Conservation (phyloP, 768 basidiomycete genomes). For the Rhizopogon vesiculosus region DNA sequence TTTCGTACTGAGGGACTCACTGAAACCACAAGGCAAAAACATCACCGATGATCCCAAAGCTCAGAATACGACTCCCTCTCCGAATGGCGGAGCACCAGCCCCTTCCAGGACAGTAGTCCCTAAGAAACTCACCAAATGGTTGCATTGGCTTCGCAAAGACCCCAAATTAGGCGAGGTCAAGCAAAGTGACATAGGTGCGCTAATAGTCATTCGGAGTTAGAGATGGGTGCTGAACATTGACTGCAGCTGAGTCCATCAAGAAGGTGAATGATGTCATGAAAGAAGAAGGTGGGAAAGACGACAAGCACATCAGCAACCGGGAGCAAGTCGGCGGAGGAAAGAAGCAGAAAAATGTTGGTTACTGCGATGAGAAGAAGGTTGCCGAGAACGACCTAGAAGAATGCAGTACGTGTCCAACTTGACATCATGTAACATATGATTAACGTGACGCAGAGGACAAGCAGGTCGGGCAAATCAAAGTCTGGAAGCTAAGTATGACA, state of each 20-base stretch:
- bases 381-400: slow-evolving; percentile 4
- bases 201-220: neutral
- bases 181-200: neutral
- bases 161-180: neutral
- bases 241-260: neutral
- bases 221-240: neutral
- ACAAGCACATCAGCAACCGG: neutral
- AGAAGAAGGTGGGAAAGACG: neutral
- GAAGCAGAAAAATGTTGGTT: slow-evolving; percentile 8
- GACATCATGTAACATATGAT: neutral
- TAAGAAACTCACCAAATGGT: neutral
- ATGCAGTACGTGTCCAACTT: slow-evolving; percentile 3
- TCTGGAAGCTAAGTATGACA: neutral
- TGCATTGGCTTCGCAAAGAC: neutral
- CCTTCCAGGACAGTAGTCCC: too few species aligned
- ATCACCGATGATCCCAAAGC: neutral
- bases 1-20: neutral
- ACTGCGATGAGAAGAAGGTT: slow-evolving; percentile 6
- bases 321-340: slow-evolving; percentile 7
- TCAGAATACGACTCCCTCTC: too few species aligned
- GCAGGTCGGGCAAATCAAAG: neutral
- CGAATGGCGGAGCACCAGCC: neutral
- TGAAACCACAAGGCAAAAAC: neutral
- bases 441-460: neutral
- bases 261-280: slow-evolving; percentile 5